These are phyloP conservation scores for Tolypocladium guangdongense DNA, from an alignment of 2,329 filamentous ascomycete species.

Conservation along the genomic window DNA sequence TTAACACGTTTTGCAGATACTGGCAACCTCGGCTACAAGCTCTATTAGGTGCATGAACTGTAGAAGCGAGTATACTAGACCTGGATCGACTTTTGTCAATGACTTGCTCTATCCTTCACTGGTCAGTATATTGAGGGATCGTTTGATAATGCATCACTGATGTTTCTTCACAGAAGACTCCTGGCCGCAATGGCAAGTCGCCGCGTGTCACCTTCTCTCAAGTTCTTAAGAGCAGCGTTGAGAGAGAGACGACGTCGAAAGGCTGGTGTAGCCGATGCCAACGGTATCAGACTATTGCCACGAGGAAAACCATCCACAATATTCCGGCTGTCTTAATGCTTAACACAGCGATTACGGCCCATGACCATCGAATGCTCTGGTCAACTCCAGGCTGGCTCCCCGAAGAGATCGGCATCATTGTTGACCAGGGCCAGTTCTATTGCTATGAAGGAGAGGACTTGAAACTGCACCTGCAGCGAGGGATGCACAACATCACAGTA, in stretches of 20 bases:
- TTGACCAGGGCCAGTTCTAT: slow-evolving; percentile 84
- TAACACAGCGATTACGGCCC: slow-evolving; percentile 64
- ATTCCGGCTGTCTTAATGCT: slow-evolving; percentile 82
- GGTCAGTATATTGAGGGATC: slow-evolving; percentile 13
- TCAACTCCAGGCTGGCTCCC: slow-evolving; percentile 83
- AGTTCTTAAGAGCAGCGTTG: slow-evolving; percentile 84
- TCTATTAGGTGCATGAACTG: slow-evolving; percentile 80
- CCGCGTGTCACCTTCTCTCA: slow-evolving; percentile 68
- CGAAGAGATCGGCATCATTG: slow-evolving; percentile 84
- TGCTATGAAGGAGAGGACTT: slow-evolving; percentile 92
- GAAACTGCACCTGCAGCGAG: slow-evolving; percentile 65
- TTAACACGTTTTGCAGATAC: slow-evolving; percentile 20
- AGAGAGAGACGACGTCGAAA: slow-evolving; percentile 76
- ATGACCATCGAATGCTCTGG: slow-evolving; percentile 74
- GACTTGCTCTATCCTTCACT: slow-evolving; percentile 67
- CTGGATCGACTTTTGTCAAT: slow-evolving; percentile 70
- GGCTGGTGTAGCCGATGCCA: slow-evolving; percentile 92
- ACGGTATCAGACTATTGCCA: slow-evolving; percentile 78
- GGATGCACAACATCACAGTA: slow-evolving; percentile 70
- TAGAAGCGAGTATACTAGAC: slow-evolving; percentile 71
- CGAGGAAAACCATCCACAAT: slow-evolving; percentile 71
- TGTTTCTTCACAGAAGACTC: slow-evolving; percentile 28
- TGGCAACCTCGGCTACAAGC: slow-evolving; percentile 61
- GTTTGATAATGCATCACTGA: not conserved
- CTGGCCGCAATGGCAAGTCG: slow-evolving; percentile 36